Evolutionary conservation across 768 basidiomycete species (phyloP).

Genomic region (Tylopilus sp.): DNA sequence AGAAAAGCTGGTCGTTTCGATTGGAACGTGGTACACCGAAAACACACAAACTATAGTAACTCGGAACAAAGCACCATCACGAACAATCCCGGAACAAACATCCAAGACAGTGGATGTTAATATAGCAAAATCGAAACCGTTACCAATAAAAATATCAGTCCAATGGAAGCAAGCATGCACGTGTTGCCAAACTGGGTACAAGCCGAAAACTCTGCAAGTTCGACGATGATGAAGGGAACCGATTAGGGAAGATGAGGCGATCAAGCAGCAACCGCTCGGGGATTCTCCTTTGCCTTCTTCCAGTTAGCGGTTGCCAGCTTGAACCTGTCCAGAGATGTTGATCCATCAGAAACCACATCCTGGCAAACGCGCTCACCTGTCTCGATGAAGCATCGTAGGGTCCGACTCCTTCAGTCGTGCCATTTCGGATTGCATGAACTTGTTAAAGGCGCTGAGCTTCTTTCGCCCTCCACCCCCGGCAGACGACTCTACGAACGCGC

Average conservation of each 20-base stretch:
- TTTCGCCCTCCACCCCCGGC: slow-evolving; percentile 50
- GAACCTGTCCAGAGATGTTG: slow-evolving; percentile 43
- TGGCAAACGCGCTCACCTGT: slow-evolving; percentile 45
- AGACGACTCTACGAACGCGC: slow-evolving; percentile 46
- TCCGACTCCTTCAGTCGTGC: slow-evolving; percentile 73
- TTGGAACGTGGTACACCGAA: slow-evolving; percentile 12
- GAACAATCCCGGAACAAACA: slow-evolving; percentile 4
- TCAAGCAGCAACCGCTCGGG: slow-evolving; percentile 36
- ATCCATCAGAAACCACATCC: not conserved
- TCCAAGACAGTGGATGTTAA: slow-evolving; percentile 10
- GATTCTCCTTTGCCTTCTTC: slow-evolving; percentile 72
- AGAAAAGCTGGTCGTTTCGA: not conserved
- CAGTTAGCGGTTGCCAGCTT: slow-evolving; percentile 74
- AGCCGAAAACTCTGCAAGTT: slow-evolving; percentile 9
- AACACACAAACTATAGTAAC: not conserved
- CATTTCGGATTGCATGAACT: slow-evolving; percentile 78
- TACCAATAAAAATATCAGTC: slow-evolving; percentile 34
- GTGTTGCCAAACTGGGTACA: slow-evolving; percentile 18
- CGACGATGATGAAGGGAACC: slow-evolving; percentile 4
- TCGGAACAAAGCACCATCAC: not conserved
- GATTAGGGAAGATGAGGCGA: slow-evolving; percentile 5
- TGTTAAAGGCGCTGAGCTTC: slow-evolving; percentile 71
- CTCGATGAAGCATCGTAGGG: slow-evolving; percentile 69
- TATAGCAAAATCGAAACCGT: slow-evolving; percentile 22
- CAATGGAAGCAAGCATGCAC: slow-evolving; percentile 8